Percentiles rank a stretch among this genome's conserved stretches.
phyloP scores from a whole-genome alignment of 306 rosid species.

The Trichosanthes cucumerina region DNA sequence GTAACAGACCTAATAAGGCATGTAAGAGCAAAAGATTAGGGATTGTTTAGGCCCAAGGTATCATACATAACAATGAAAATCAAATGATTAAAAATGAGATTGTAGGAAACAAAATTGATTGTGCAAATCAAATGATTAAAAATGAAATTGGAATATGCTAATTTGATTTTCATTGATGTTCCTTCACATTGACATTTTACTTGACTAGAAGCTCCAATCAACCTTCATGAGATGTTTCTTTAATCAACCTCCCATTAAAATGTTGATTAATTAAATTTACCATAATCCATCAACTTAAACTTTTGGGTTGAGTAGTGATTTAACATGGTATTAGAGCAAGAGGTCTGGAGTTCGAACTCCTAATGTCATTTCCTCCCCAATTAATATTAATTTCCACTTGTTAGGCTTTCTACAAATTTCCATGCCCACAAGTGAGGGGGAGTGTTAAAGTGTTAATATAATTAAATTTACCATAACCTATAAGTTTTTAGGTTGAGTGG shows the following conservation, averaged over 20 bases:
- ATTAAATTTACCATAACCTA: neutral
- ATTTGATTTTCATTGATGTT: neutral
- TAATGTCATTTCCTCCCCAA: neutral
- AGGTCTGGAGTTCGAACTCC: neutral
- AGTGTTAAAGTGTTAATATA: no score
- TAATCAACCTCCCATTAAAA: neutral
- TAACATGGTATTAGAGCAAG: neutral
- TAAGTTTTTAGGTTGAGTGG: neutral
- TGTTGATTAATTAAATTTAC: neutral
- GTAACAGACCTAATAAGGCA: slow-evolving; percentile 53
- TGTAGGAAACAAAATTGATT: neutral
- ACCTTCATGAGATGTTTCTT: neutral
- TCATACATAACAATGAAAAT: neutral
- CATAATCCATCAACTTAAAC: neutral
- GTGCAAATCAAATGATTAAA: neutral
- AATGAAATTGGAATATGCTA: neutral
- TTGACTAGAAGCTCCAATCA: neutral
- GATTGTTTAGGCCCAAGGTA: neutral
- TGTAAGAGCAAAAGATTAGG: neutral
- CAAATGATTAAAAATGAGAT: neutral
- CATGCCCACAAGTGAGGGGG: neutral
- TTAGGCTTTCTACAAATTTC: neutral
- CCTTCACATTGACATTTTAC: neutral
- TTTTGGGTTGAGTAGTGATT: neutral
- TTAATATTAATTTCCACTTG: no score